phyloP scores from a whole-genome alignment of 768 basidiomycete species.

The Phylloporus sp. region DNA sequence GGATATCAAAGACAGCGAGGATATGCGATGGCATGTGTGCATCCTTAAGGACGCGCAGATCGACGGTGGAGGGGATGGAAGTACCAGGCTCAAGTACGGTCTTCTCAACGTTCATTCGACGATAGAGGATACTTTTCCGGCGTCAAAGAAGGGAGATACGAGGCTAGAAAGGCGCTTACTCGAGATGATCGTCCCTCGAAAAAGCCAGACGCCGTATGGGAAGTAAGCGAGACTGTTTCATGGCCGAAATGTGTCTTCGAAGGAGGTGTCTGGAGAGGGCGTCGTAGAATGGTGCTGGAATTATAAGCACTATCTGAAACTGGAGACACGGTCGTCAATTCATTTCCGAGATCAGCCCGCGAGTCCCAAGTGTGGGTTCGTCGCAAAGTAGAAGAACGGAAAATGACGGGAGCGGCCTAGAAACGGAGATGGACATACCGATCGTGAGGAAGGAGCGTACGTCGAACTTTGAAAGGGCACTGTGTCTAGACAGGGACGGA shows the following conservation, averaged over 20 bases:
- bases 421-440: constrained; percentile 16
- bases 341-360: constrained; percentile 15
- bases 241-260: constrained; percentile 10
- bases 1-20: constrained; percentile 41
- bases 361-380: background rate
- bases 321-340: constrained; percentile 18
- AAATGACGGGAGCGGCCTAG: background rate
- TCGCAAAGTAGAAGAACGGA: constrained; percentile 6
- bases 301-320: constrained; percentile 14
- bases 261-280: constrained; percentile 9
- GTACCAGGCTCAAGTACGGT: constrained; percentile 19
- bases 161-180: constrained; percentile 14
- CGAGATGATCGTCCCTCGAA: constrained; percentile 25
- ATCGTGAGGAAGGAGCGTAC: constrained; percentile 20
- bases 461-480: background rate
- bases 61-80: constrained; percentile 39
- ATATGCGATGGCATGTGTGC: constrained; percentile 53
- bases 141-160: constrained; percentile 5
- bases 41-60: constrained; percentile 44
- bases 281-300: background rate
- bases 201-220: constrained; percentile 20
- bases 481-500: constrained; percentile 6
- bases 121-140: constrained; percentile 27
- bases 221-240: constrained; percentile 22
- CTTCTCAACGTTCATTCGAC: constrained; percentile 32